Percentiles rank a stretch among this genome's conserved stretches.
Evolutionary conservation across 371 early-diverging fungal species (phyloP).

Genomic region (Fennellomyces sp.): DNA sequence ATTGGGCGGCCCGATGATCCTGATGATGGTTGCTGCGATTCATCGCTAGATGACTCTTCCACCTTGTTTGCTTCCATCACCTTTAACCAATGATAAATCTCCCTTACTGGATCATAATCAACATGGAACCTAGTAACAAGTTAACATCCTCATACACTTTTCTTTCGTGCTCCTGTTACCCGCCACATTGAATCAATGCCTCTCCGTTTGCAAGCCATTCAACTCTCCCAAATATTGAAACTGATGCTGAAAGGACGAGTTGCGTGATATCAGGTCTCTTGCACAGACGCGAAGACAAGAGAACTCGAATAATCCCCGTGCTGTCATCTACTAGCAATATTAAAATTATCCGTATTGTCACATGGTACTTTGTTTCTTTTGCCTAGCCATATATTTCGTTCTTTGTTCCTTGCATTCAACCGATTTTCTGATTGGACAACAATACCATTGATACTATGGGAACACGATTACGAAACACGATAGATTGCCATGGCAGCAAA

Average conservation of each 20-base stretch:
- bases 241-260: slow-evolving; percentile 7
- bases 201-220: not conserved
- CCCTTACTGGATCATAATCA: slow-evolving; percentile 13
- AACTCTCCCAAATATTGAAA: slow-evolving; percentile 15
- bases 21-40: too few species aligned
- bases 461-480: not conserved
- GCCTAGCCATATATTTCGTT: not conserved
- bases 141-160: not conserved
- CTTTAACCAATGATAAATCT: slow-evolving; percentile 15
- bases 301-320: slow-evolving; percentile 16
- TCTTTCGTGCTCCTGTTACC: slow-evolving; percentile 6
- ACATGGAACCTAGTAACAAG: slow-evolving; percentile 14
- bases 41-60: not conserved
- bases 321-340: slow-evolving; percentile 18
- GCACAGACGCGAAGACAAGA: slow-evolving; percentile 15
- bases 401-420: not conserved
- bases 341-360: not conserved
- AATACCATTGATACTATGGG: not conserved
- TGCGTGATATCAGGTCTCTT: slow-evolving; percentile 2
- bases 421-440: not conserved
- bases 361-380: too few species aligned
- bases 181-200: slow-evolving; percentile 4
- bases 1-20: not conserved
- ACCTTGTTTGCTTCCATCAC: slow-evolving; percentile 6
- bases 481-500: not conserved